Evolutionary conservation across 208 protist species (phyloP).

Genomic region (Angomonas ambiguus): DNA sequence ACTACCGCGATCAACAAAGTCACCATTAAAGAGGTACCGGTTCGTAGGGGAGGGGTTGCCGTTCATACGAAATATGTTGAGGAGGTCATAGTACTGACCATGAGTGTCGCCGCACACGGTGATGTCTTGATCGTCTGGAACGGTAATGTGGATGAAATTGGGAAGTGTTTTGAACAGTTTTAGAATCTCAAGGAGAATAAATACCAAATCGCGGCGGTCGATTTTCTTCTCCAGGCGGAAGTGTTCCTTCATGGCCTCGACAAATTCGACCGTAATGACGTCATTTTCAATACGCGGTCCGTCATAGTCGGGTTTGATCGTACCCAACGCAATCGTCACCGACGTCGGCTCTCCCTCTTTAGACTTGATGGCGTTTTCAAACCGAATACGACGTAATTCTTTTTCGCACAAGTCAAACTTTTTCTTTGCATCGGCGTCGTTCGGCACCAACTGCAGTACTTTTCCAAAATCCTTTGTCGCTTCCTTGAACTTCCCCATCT

Average conservation of each 20-base stretch:
- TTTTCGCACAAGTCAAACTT: conserved; percentile 94
- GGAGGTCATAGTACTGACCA: conserved; percentile 97
- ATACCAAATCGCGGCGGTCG: conserved; percentile 78
- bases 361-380: conserved; percentile 93
- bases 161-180: conserved; percentile 76
- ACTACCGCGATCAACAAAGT: conserved; percentile 96
- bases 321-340: conserved; percentile 70
- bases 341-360: conserved; percentile 73
- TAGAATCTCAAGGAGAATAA: conserved; percentile 77
- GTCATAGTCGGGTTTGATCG: conserved; percentile 50
- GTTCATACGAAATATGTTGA: conserved; percentile 96
- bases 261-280: conserved; percentile 71
- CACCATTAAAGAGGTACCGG: conserved; percentile 95
- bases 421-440: conserved; percentile 80
- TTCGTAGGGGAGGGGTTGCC: conserved; percentile 83
- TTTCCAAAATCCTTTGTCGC: conserved; percentile 90
- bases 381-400: conserved; percentile 90
- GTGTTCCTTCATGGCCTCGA: conserved; percentile 72
- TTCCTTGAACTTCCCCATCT: conserved; percentile 94
- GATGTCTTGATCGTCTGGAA: conserved; percentile 84
- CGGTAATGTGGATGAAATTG: conserved; percentile 84
- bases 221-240: conserved; percentile 82
- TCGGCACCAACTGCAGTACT: conserved; percentile 88
- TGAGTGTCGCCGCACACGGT: conserved; percentile 99
- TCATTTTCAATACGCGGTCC: conserved; percentile 75